phyloP scores from a whole-genome alignment of 176 grass and related monocot genomes.

The Carex scoparia region DNA sequence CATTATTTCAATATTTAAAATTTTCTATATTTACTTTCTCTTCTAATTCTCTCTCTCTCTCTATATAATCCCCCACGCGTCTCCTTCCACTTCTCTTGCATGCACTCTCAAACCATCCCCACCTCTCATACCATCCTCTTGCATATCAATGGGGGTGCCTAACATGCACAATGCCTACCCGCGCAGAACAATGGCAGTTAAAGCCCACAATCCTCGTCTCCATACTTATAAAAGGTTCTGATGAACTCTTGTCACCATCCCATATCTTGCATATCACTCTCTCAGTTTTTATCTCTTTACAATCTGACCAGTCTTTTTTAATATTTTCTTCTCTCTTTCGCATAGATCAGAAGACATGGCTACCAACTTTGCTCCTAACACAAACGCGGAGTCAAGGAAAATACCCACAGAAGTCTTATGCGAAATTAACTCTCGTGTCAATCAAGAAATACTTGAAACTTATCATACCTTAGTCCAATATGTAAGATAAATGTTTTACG shows the following conservation, averaged over 20 bases:
- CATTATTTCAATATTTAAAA: neutral
- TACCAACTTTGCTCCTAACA: conserved; percentile 7
- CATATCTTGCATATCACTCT: neutral
- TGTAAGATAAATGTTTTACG: conserved; percentile 29
- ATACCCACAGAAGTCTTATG: conserved; percentile 24
- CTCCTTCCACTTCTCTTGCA: neutral
- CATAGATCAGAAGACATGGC: conserved; percentile 31
- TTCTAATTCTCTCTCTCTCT: neutral
- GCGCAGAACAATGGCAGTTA: conserved; percentile 49
- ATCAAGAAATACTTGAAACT: conserved; percentile 50
- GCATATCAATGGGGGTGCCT: no score
- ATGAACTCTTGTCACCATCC: neutral
- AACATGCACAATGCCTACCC: neutral
- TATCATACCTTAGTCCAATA: conserved; percentile 49
- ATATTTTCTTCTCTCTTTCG: conserved; percentile 5
- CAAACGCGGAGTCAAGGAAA: conserved; percentile 15
- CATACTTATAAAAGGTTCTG: conserved; percentile 15
- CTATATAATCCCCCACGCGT: neutral
- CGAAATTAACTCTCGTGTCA: conserved; percentile 19
- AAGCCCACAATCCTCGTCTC: conserved; percentile 40
- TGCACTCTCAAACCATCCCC: neutral
- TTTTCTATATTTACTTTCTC: conserved; percentile 18
- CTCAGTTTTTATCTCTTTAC: neutral
- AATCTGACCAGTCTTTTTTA: neutral
- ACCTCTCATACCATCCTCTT: no score